Conservation (phyloP, 805 yeast genomes). For the Candida koratica region DNA sequence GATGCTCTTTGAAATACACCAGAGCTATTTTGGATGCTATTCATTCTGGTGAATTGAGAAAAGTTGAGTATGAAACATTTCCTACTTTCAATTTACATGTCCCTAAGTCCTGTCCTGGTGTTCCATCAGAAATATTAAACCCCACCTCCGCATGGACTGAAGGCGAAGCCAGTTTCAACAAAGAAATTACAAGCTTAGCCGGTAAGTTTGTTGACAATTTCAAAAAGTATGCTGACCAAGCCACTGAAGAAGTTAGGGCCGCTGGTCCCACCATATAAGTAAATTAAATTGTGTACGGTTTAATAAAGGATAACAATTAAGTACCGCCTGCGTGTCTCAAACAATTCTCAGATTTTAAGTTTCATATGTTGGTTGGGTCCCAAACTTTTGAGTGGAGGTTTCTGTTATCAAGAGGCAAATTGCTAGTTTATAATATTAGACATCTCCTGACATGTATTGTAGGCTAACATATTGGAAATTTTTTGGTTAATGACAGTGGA, state of each 20-base stretch:
- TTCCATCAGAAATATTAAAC: conserved; percentile 80
- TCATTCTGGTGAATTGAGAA: conserved; percentile 81
- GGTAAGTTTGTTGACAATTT: conserved; percentile 81
- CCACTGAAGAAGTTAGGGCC: conserved; percentile 81
- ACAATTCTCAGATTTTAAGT: too few relatives aligned
- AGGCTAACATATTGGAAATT: too few relatives aligned
- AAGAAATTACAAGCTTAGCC: conserved; percentile 58
- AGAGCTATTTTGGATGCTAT: conserved; percentile 94
- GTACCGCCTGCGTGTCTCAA: too few relatives aligned
- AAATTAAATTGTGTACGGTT: too few relatives aligned
- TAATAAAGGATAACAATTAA: too few relatives aligned
- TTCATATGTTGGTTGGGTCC: too few relatives aligned
- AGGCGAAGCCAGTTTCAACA: conserved; percentile 36
- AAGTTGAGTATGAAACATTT: conserved; percentile 77
- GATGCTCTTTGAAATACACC: conserved; percentile 96
- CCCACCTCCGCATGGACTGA: conserved; percentile 78
- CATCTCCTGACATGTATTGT: too few relatives aligned
- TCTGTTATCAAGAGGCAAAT: too few relatives aligned
- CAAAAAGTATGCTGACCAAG: conserved; percentile 73
- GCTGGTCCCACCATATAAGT: conserved; percentile 72
- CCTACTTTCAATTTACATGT: conserved; percentile 84
- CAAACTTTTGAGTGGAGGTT: too few relatives aligned
- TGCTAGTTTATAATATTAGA: too few relatives aligned
- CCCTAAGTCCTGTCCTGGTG: conserved; percentile 78
- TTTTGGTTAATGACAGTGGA: too few relatives aligned